phyloP scores from a whole-genome alignment of 805 yeast genomes.

The Nakazawaea peltata region DNA sequence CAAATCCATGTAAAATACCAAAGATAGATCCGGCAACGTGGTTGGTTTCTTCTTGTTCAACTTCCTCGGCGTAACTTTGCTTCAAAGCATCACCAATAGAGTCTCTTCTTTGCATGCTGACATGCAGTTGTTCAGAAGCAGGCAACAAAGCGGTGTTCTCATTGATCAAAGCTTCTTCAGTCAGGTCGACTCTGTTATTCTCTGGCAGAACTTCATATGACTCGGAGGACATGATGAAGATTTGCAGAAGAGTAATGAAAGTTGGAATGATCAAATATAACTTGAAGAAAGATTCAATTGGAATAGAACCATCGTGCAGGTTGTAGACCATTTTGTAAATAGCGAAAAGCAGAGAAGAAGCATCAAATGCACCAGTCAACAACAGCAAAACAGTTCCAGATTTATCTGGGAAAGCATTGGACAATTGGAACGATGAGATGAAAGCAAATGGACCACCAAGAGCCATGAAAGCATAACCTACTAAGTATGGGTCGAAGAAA shows the following conservation, averaged over 20 bases:
- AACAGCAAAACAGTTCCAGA: slow-evolving; percentile 46
- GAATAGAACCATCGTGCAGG: slow-evolving; percentile 24
- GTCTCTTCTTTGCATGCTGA: slow-evolving; percentile 29
- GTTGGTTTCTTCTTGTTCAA: slow-evolving; percentile 26
- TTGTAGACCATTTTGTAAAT: slow-evolving; percentile 34
- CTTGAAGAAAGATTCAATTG: slow-evolving; percentile 35
- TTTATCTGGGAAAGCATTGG: slow-evolving; percentile 46
- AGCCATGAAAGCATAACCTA: slow-evolving; percentile 46
- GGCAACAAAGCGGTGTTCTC: slow-evolving; percentile 12
- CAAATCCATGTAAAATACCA: slow-evolving; percentile 46
- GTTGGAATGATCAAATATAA: slow-evolving; percentile 39
- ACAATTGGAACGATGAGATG: slow-evolving; percentile 48
- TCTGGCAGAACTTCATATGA: slow-evolving; percentile 37
- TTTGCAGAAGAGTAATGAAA: slow-evolving; percentile 38
- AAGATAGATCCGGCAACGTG: slow-evolving; percentile 33
- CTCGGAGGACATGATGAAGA: slow-evolving; percentile 39
- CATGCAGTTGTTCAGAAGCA: slow-evolving; percentile 19
- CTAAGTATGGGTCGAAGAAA: slow-evolving; percentile 39
- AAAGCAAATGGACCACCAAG: slow-evolving; percentile 52
- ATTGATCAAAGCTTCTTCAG: slow-evolving; percentile 5
- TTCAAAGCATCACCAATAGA: slow-evolving; percentile 51
- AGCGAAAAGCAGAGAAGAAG: slow-evolving; percentile 48
- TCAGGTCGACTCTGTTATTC: slow-evolving; percentile 6
- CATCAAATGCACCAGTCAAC: slow-evolving; percentile 52
- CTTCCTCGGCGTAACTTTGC: slow-evolving; percentile 44